Conservation (phyloP, 192 early-diverging fungal genomes). For the Umbelopsis sp. region DNA sequence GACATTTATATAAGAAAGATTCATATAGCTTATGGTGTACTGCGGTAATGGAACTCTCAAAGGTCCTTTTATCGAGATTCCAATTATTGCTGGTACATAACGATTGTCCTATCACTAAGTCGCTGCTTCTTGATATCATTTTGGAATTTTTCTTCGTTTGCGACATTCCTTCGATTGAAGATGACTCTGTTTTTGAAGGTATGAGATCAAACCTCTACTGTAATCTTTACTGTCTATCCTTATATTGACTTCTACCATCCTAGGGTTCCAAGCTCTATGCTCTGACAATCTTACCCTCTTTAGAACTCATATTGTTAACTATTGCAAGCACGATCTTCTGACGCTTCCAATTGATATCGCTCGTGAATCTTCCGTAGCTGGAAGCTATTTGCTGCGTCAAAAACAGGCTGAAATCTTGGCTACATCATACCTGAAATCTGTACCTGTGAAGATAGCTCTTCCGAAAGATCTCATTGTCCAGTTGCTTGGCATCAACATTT, state of each 20-base stretch:
- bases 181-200: constrained; percentile 39
- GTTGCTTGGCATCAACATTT: constrained; percentile 57
- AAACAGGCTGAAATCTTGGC: constrained; percentile 33
- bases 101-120: constrained; percentile 53
- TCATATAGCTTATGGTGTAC: constrained; percentile 46
- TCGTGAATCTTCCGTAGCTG: constrained; percentile 20
- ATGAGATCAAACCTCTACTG: neutral
- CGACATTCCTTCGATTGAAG: constrained; percentile 27
- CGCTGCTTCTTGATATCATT: constrained; percentile 52
- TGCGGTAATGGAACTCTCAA: constrained; percentile 48
- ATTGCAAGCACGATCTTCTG: neutral
- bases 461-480: constrained; percentile 28
- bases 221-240: neutral
- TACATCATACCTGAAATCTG: constrained; percentile 17
- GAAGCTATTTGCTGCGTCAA: constrained; percentile 47
- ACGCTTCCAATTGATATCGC: neutral
- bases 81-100: constrained; percentile 35
- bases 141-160: constrained; percentile 53
- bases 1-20: constrained; percentile 55
- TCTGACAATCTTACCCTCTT: neutral
- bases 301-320: neutral
- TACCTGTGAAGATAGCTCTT: neutral
- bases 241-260: neutral
- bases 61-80: constrained; percentile 40
- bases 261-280: neutral